Conservation (phyloP, 208 protist genomes). For the Wallacemonas sp. region DNA sequence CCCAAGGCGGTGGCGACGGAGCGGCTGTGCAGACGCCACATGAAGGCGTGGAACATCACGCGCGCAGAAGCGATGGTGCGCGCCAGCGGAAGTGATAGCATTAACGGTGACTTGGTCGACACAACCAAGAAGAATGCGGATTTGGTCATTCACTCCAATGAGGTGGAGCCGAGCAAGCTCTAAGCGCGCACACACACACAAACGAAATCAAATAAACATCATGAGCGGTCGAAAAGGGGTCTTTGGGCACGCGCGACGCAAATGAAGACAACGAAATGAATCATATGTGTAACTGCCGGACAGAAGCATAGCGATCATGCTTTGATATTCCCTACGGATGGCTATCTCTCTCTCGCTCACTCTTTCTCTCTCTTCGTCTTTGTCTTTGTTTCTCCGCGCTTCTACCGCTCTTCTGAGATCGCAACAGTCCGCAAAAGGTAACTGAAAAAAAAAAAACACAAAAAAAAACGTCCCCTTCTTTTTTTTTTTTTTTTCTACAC, state of each 20-base stretch:
- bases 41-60: slow-evolving; percentile 63
- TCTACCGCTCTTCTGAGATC: neutral
- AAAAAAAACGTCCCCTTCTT: neutral
- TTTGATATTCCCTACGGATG: too few relatives aligned
- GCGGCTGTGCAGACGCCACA: slow-evolving; percentile 66
- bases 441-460: neutral
- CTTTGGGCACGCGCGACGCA: neutral
- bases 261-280: too few relatives aligned
- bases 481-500: neutral
- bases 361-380: slow-evolving; percentile 2
- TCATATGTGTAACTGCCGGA: too few relatives aligned
- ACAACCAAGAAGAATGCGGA: slow-evolving; percentile 52
- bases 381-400: slow-evolving; percentile 5
- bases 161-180: slow-evolving; percentile 15
- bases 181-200: neutral
- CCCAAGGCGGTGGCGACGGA: slow-evolving; percentile 35
- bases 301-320: neutral
- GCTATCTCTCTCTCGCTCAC: slow-evolving; percentile 9
- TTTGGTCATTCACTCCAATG: slow-evolving; percentile 54
- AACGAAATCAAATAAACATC: neutral
- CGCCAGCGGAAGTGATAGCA: slow-evolving; percentile 61
- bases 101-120: slow-evolving; percentile 73
- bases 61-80: slow-evolving; percentile 53
- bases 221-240: neutral
- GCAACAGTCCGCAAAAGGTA: too few relatives aligned